Conservation (phyloP, 2,329 filamentous ascomycete genomes). For the Westerdykella ornata region DNA sequence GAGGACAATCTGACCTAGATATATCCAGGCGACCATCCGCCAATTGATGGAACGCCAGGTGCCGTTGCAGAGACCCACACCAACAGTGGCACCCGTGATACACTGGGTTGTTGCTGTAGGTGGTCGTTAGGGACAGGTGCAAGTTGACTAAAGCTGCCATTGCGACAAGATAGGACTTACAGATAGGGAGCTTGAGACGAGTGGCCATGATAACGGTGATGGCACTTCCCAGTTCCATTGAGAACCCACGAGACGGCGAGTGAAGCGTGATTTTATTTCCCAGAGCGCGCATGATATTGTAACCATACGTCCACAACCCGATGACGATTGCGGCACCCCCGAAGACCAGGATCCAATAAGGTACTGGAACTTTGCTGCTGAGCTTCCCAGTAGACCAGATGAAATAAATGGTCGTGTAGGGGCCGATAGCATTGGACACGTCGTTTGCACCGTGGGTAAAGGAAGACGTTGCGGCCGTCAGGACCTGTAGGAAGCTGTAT, state of each 20-base stretch:
- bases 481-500: conserved; percentile 39
- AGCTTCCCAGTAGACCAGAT: conserved; percentile 52
- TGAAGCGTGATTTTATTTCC: conserved; percentile 59
- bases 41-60: conserved; percentile 40
- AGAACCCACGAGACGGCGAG: conserved; percentile 51
- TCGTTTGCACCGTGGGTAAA: conserved; percentile 68
- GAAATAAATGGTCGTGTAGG: conserved; percentile 57
- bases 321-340: conserved; percentile 49
- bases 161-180: not conserved
- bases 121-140: conserved; percentile 31
- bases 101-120: conserved; percentile 57
- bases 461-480: conserved; percentile 61
- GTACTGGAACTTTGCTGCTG: conserved; percentile 47
- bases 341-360: conserved; percentile 52
- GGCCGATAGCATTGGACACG: conserved; percentile 50
- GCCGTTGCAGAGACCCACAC: conserved; percentile 29
- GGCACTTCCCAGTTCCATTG: conserved; percentile 42
- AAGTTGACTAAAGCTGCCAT: not conserved
- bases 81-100: conserved; percentile 29
- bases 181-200: conserved; percentile 47
- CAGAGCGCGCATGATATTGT: conserved; percentile 58
- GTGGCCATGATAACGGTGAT: conserved; percentile 60
- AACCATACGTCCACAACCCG: conserved; percentile 57
- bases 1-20: conserved; percentile 37
- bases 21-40: conserved; percentile 39